A percentile compares a stretch with the other conserved stretches of the same genome.
Conservation (phyloP, 192 early-diverging fungal species). For the Neocallimastix lanati region DNA sequence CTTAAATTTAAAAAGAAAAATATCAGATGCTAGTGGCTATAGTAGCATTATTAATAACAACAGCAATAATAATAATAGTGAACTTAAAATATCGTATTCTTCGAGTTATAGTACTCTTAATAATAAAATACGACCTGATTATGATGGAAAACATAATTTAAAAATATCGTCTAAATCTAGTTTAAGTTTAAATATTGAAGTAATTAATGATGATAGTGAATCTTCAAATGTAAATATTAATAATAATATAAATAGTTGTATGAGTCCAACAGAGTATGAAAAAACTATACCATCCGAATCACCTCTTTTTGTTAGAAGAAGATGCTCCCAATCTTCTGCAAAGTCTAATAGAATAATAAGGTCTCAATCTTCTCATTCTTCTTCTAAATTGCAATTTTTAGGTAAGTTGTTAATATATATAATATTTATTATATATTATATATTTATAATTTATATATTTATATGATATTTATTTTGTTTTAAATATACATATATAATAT, state of each 20-base stretch:
- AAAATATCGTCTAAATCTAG: background rate
- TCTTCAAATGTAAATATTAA: too few relatives aligned
- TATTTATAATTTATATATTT: too few relatives aligned
- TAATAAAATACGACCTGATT: background rate
- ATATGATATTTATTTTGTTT: too few relatives aligned
- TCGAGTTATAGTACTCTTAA: background rate
- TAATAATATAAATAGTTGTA: background rate
- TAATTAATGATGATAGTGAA: background rate
- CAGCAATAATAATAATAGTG: background rate
- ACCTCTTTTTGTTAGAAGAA: background rate
- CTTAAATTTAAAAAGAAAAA: background rate
- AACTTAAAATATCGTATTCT: background rate
- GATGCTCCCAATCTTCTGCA: background rate
- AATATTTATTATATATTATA: too few relatives aligned
- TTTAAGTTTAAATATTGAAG: background rate
- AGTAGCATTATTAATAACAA: too few relatives aligned
- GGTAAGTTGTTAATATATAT: background rate
- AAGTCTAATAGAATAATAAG: background rate
- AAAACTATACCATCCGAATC: background rate
- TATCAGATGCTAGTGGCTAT: background rate
- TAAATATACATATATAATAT: too few relatives aligned
- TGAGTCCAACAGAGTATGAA: background rate
- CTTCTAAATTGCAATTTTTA: background rate
- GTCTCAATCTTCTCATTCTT: background rate
- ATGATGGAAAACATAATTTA: background rate